phyloP scores from a whole-genome alignment of 441 rosid species.

The Flueggea neowawraea region DNA sequence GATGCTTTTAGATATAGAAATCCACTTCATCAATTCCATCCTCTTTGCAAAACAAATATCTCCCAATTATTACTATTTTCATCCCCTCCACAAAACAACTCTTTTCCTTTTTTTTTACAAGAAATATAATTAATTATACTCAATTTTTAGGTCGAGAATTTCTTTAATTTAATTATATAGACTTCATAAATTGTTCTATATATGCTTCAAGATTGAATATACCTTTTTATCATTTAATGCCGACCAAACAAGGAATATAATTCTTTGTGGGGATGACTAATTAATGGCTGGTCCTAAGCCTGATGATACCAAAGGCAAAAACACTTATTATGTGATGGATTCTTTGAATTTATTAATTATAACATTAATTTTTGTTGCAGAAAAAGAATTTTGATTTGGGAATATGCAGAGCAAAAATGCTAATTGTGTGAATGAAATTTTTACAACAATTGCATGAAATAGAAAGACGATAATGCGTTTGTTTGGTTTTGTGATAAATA shows the following conservation, averaged over 20 bases:
- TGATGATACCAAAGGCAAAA: not conserved
- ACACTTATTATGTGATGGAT: constrained; percentile 3
- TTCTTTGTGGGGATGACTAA: too few species aligned
- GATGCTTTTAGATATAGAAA: constrained; percentile 12
- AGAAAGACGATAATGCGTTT: too few species aligned
- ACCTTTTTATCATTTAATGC: not conserved
- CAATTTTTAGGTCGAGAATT: too few species aligned
- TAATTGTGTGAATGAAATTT: constrained; percentile 25
- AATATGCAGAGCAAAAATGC: constrained; percentile 21
- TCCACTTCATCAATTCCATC: constrained; percentile 4
- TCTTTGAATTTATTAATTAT: constrained; percentile 15
- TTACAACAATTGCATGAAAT: not conserved
- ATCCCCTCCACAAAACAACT: too few species aligned
- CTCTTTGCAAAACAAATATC: not conserved
- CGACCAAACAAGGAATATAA: constrained; percentile 21
- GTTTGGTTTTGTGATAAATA: not conserved
- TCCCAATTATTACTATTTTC: too few species aligned
- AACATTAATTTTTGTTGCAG: too few species aligned
- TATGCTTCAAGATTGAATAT: constrained; percentile 11
- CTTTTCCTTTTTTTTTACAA: too few species aligned
- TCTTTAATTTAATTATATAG: too few species aligned
- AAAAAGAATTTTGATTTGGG: too few species aligned
- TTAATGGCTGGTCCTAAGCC: constrained; percentile 8
- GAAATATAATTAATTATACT: too few species aligned
- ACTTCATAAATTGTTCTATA: too few species aligned